These are phyloP conservation scores for Cucumis hystrix DNA, from an alignment of 306 rosid species.

Conservation along the genomic window DNA sequence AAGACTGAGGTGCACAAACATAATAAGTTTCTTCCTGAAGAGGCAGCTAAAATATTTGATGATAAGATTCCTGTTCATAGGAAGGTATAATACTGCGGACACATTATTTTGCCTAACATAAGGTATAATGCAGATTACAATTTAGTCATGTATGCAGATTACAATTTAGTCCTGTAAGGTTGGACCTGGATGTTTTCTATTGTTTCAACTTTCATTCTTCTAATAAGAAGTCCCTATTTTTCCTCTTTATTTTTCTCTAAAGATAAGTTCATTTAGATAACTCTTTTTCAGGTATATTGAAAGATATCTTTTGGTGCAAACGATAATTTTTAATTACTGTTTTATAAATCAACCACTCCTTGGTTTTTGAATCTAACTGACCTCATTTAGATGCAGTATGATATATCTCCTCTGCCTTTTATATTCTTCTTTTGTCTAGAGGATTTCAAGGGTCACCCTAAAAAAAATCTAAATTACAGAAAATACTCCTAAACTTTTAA, in stretches of 20 bases:
- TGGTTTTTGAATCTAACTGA: background rate
- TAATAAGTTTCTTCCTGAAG: slow-evolving; percentile 36
- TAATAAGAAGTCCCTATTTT: background rate
- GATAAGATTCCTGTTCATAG: slow-evolving; percentile 45
- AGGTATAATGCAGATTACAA: background rate
- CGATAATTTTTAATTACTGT: background rate
- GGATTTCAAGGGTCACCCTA: background rate
- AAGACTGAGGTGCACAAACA: slow-evolving; percentile 52
- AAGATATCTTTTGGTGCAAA: background rate
- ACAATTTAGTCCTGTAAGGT: background rate
- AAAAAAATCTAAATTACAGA: background rate
- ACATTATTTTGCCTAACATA: background rate
- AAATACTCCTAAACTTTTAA: too few species aligned
- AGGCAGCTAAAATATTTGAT: slow-evolving; percentile 71
- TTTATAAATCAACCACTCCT: background rate
- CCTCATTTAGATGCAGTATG: background rate
- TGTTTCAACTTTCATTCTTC: background rate
- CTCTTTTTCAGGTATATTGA: background rate
- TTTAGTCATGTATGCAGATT: background rate
- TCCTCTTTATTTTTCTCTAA: background rate
- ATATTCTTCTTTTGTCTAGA: background rate
- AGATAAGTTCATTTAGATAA: background rate
- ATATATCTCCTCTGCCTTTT: background rate
- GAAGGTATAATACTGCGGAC: slow-evolving; percentile 35
- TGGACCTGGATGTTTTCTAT: background rate